Conservation (phyloP, 2,329 filamentous ascomycete genomes). For the Fusarium sp. region DNA sequence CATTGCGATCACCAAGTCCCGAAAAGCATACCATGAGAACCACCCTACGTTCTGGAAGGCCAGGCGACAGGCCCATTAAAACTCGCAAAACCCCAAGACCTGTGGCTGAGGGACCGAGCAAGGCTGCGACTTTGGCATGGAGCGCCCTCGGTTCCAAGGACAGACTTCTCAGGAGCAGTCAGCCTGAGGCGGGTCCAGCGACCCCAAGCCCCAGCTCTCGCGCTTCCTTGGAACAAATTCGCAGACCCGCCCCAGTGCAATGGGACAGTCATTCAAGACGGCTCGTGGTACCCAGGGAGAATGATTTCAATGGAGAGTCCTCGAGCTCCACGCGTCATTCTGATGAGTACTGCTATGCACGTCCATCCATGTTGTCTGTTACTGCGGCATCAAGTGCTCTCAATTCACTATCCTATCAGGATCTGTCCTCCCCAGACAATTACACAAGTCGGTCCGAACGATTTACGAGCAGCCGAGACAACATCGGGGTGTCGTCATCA, state of each 20-base stretch:
- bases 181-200: constrained; percentile 41
- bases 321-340: constrained; percentile 52
- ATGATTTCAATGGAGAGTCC: constrained; percentile 48
- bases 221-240: constrained; percentile 49
- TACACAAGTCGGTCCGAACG: constrained; percentile 34
- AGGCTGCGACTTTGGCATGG: constrained; percentile 75
- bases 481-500: constrained; percentile 19
- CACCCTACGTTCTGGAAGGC: constrained; percentile 66
- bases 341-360: constrained; percentile 54
- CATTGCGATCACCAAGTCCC: constrained; percentile 65
- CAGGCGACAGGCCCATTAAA: constrained; percentile 57
- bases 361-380: constrained; percentile 63
- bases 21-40: constrained; percentile 73
- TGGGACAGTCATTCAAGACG: constrained; percentile 69
- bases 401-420: constrained; percentile 50
- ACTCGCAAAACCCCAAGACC: constrained; percentile 57
- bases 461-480: constrained; percentile 10
- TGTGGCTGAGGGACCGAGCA: constrained; percentile 67
- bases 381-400: constrained; percentile 69
- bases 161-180: constrained; percentile 44
- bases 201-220: constrained; percentile 37
- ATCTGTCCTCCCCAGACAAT: constrained; percentile 34
- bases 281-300: constrained; percentile 57
- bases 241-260: constrained; percentile 53
- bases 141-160: constrained; percentile 58